phyloP scores from a whole-genome alignment of 2,329 filamentous ascomycete genomes.

The Aureobasidium sp. region DNA sequence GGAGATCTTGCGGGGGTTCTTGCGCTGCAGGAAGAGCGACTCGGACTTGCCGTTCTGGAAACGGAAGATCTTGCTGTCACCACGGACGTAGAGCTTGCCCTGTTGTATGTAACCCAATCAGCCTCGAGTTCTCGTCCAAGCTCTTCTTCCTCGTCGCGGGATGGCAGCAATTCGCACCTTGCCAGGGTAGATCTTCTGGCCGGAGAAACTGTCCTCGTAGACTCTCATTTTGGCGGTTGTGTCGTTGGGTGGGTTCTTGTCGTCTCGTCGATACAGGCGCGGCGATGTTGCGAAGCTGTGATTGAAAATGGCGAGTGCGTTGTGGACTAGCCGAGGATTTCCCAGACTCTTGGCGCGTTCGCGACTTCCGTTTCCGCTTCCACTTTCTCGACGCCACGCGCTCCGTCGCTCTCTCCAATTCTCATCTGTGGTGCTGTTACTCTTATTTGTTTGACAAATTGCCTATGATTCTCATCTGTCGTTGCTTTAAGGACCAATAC shows the following conservation, averaged over 20 bases:
- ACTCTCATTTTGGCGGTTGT: conserved; percentile 54
- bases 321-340: not conserved
- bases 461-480: too few species aligned
- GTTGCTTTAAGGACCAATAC: too few species aligned
- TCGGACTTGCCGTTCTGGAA: conserved; percentile 99
- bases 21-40: conserved; percentile 99
- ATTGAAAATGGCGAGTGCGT: conserved; percentile 6
- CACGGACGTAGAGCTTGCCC: conserved; percentile 99
- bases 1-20: conserved; percentile 99
- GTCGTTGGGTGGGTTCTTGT: conserved; percentile 16
- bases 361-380: not conserved
- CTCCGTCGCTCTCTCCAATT: not conserved
- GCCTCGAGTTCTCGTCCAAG: conserved; percentile 13
- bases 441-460: too few species aligned
- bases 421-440: too few species aligned
- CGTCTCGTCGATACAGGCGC: conserved; percentile 11
- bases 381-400: not conserved
- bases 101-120: conserved; percentile 37
- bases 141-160: not conserved
- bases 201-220: conserved; percentile 73
- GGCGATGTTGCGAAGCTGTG: conserved; percentile 5
- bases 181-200: conserved; percentile 72
- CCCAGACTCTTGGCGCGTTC: not conserved
- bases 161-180: conserved; percentile 51
- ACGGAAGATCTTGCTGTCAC: conserved; percentile 99